A percentile compares a stretch with the other conserved stretches of the same genome.
These are phyloP conservation scores for Eucalyptus cladocalyx DNA, from an alignment of 345 rosid genomes.

Conservation along the genomic window DNA sequence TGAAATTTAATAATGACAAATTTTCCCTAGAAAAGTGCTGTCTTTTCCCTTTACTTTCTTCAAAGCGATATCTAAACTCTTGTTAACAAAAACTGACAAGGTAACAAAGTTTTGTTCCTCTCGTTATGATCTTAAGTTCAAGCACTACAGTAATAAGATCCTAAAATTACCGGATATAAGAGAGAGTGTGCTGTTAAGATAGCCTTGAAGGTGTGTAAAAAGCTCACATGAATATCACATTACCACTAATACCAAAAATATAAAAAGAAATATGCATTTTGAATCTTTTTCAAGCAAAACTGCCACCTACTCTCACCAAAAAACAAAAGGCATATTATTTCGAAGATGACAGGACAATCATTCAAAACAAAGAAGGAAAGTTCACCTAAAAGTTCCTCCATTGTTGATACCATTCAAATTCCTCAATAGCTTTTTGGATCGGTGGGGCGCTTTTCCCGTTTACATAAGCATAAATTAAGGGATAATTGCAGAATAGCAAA, in stretches of 20 bases:
- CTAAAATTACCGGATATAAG: neutral
- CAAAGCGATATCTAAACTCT: neutral
- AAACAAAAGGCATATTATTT: neutral
- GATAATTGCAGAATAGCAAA: neutral
- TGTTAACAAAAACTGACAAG: neutral
- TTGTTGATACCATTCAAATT: neutral
- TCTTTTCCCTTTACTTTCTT: neutral
- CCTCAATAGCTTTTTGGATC: neutral
- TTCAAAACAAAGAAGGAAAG: neutral
- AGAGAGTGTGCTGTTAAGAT: neutral
- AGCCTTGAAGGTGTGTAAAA: neutral
- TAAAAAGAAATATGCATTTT: neutral
- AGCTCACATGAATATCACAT: neutral
- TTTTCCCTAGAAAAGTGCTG: neutral
- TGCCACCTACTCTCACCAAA: neutral
- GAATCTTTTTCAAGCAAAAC: neutral
- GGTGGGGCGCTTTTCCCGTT: neutral
- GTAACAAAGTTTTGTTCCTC: neutral
- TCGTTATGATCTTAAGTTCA: neutral
- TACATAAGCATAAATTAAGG: neutral
- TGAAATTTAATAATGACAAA: neutral
- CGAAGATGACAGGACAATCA: neutral
- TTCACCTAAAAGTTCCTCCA: neutral
- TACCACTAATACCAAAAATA: neutral
- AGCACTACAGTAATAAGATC: neutral